A percentile compares a stretch with the other conserved stretches of the same genome.
These are phyloP conservation scores for Obelidium mucronatum DNA, from an alignment of 192 early-diverging fungal genomes.

Conservation along the genomic window DNA sequence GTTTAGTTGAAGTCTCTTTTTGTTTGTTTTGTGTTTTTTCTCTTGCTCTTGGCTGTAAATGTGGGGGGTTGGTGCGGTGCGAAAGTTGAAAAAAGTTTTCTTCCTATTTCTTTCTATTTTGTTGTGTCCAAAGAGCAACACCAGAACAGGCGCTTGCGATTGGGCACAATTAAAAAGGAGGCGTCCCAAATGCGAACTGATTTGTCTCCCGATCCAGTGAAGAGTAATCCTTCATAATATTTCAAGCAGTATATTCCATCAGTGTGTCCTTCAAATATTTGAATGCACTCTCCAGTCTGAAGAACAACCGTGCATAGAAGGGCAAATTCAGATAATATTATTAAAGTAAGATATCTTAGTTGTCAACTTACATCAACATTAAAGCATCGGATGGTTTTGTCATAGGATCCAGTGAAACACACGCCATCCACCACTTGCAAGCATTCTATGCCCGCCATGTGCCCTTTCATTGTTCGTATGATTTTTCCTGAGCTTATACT, in stretches of 20 bases:
- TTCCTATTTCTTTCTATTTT: neutral
- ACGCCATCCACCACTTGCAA: constrained; percentile 41
- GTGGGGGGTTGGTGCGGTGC: too few relatives aligned
- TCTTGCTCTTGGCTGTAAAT: too few relatives aligned
- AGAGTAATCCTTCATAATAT: constrained; percentile 49
- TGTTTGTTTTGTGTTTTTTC: too few relatives aligned
- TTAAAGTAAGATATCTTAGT: neutral
- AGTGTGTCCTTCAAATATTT: constrained; percentile 57
- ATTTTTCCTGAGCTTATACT: constrained; percentile 47
- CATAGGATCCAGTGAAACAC: constrained; percentile 62
- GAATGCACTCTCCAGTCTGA: constrained; percentile 56
- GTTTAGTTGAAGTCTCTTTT: neutral
- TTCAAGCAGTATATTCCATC: constrained; percentile 63
- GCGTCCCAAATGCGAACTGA: constrained; percentile 57
- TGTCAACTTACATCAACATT: constrained; percentile 41
- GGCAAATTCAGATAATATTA: neutral
- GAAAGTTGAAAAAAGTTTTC: neutral
- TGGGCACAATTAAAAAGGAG: neutral
- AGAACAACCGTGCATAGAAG: neutral
- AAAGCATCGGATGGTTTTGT: constrained; percentile 60
- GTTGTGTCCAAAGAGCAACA: neutral
- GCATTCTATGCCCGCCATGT: constrained; percentile 59
- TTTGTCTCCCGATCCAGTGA: constrained; percentile 59
- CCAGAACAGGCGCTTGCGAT: neutral
- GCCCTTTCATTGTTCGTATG: constrained; percentile 46